Conservation (phyloP, 768 basidiomycete genomes). For the Russula griseocarnosa region DNA sequence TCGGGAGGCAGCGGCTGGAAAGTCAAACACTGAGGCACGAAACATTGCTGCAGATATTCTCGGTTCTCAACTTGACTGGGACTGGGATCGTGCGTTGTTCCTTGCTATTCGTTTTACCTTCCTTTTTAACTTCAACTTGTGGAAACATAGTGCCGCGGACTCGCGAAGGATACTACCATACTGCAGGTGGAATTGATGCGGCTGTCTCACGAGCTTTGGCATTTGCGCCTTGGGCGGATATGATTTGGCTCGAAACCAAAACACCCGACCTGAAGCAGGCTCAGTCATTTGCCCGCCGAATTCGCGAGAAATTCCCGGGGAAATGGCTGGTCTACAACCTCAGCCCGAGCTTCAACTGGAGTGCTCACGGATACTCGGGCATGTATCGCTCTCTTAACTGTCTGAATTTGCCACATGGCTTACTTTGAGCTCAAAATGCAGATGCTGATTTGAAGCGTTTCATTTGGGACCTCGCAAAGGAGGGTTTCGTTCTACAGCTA, state of each 20-base stretch:
- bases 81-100: conserved; percentile 75
- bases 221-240: conserved; percentile 83
- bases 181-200: conserved; percentile 72
- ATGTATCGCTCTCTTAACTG: conserved; percentile 25
- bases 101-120: not conserved
- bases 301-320: conserved; percentile 65
- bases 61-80: conserved; percentile 73
- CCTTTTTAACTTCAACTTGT: not conserved
- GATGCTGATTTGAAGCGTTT: conserved; percentile 78
- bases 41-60: conserved; percentile 70
- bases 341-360: conserved; percentile 93
- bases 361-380: conserved; percentile 75
- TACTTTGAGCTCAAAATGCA: conserved; percentile 28
- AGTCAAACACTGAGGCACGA: conserved; percentile 70
- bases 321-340: conserved; percentile 94
- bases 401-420: not conserved
- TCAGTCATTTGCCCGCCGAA: conserved; percentile 67
- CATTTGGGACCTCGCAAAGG: conserved; percentile 85
- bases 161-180: conserved; percentile 88
- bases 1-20: conserved; percentile 51
- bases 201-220: conserved; percentile 77
- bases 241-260: conserved; percentile 92
- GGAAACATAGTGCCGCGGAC: conserved; percentile 67
- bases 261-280: conserved; percentile 81
- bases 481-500: conserved; percentile 88